Evolutionary conservation across 2,329 filamentous ascomycete species (phyloP).

Genomic region (Phialophora chinensis): DNA sequence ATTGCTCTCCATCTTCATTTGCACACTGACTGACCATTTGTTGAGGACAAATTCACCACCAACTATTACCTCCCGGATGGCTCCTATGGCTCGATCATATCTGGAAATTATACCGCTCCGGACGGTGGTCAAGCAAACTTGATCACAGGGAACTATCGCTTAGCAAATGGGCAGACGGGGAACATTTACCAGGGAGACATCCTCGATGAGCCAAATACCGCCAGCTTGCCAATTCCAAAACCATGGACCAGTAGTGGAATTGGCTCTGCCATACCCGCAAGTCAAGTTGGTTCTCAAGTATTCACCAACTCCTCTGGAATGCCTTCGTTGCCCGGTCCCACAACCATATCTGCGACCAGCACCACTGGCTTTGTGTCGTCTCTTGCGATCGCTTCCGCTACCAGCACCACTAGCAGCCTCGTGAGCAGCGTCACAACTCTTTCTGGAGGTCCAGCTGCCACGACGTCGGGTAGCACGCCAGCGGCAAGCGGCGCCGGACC

Average conservation of each 20-base stretch:
- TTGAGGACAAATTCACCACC: constrained; percentile 57
- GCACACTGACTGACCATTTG: neutral
- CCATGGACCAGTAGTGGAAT: constrained; percentile 55
- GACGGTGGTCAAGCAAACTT: constrained; percentile 51
- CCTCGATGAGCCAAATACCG: constrained; percentile 51
- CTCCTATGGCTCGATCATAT: constrained; percentile 54
- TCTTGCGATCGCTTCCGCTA: constrained; percentile 8
- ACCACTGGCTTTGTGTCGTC: neutral
- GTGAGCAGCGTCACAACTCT: constrained; percentile 6
- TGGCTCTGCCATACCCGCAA: constrained; percentile 54
- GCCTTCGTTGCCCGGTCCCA: constrained; percentile 6
- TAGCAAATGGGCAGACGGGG: constrained; percentile 47
- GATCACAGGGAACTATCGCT: constrained; percentile 52
- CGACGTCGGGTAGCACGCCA: constrained; percentile 6
- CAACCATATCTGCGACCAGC: neutral
- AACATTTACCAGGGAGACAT: constrained; percentile 52
- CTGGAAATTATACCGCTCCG: constrained; percentile 51
- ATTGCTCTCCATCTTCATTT: constrained; percentile 5
- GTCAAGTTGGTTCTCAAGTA: constrained; percentile 47
- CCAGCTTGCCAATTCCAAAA: constrained; percentile 52
- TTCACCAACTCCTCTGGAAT: constrained; percentile 22
- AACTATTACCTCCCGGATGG: constrained; percentile 56
- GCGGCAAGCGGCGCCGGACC: constrained; percentile 1
- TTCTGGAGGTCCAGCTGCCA: neutral
- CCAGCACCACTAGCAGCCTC: neutral